These are phyloP conservation scores for Nemania abortiva DNA, from an alignment of 2,329 filamentous ascomycete species.

Conservation along the genomic window DNA sequence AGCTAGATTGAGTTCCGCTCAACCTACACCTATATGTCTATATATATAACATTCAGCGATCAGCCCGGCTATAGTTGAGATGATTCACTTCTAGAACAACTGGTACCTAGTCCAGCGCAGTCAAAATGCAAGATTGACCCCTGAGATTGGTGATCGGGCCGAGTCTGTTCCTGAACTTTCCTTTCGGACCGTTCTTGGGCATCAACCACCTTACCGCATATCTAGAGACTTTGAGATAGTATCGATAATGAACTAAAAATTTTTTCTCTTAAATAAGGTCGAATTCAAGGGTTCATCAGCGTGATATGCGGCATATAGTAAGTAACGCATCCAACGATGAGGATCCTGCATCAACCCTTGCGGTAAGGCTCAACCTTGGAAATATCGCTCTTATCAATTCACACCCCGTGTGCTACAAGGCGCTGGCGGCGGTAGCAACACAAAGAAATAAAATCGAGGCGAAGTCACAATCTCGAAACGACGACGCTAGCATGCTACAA, in stretches of 20 bases:
- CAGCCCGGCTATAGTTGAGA: neutral
- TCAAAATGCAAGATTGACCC: constrained; percentile 6
- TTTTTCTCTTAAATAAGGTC: neutral
- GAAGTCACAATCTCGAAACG: neutral
- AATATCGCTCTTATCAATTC: constrained; percentile 12
- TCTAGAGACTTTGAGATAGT: neutral
- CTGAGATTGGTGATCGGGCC: constrained; percentile 27
- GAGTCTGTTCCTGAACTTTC: constrained; percentile 34
- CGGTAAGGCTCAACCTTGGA: constrained; percentile 5
- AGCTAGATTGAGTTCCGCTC: constrained; percentile 2
- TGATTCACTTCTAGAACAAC: neutral
- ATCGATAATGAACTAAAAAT: constrained; percentile 1
- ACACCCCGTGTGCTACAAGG: neutral
- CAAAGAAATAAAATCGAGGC: neutral
- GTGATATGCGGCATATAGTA: constrained; percentile 25
- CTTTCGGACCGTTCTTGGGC: constrained; percentile 39
- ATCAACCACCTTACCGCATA: constrained; percentile 8
- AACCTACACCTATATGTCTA: neutral
- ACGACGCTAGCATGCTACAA: neutral
- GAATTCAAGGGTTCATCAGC: neutral
- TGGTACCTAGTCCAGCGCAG: neutral
- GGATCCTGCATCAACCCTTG: constrained; percentile 11
- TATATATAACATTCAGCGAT: neutral
- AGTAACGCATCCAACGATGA: constrained; percentile 7
- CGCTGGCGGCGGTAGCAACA: neutral